Percentiles rank a stretch among this genome's conserved stretches.
phyloP scores from a whole-genome alignment of 345 rosid genomes.

The Eucalyptus camaldulensis region DNA sequence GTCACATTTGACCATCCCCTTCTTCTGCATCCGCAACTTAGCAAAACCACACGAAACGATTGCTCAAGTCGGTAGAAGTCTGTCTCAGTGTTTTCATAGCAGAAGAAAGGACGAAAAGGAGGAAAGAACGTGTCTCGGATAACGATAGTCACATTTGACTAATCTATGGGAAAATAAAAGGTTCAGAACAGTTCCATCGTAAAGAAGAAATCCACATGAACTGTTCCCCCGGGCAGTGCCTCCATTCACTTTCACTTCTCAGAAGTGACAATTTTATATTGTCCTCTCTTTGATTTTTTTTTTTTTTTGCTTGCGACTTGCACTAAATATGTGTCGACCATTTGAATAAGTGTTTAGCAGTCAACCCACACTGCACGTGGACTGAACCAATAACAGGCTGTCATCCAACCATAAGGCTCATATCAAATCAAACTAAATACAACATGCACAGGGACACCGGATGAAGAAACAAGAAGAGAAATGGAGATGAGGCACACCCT shows the following conservation, averaged over 20 bases:
- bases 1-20: neutral
- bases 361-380: neutral
- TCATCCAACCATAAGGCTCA: neutral
- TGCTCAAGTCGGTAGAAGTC: neutral
- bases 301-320: no score
- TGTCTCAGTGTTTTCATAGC: neutral
- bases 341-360: neutral
- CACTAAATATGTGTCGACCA: no score
- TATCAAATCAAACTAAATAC: neutral
- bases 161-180: neutral
- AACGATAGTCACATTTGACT: neutral
- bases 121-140: neutral
- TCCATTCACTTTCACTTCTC: neutral
- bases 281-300: neutral
- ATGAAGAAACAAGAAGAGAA: neutral
- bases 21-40: neutral
- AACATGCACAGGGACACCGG: neutral
- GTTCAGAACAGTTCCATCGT: neutral
- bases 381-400: neutral
- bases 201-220: neutral
- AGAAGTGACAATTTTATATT: neutral
- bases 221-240: neutral
- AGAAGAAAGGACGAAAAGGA: neutral
- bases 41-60: neutral
- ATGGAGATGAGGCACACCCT: neutral